Evolutionary conservation across 352 stramenopile species (phyloP).

Genomic region (Globisporangium radiosum): DNA sequence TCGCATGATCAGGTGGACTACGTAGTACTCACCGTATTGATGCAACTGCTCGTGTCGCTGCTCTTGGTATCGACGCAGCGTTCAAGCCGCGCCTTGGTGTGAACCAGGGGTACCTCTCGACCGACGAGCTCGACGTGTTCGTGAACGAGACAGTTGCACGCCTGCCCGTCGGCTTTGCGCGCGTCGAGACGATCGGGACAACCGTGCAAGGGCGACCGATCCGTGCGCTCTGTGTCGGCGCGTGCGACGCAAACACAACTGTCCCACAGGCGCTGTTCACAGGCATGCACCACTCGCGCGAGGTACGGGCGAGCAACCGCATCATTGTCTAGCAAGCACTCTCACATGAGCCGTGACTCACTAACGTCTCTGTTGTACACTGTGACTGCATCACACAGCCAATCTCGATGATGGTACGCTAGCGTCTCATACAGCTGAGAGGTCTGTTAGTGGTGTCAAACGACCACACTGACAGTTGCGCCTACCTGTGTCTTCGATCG

Average conservation of each 20-base stretch:
- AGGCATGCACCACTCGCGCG: conserved; percentile 78
- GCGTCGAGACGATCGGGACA: conserved; percentile 45
- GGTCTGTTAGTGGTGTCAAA: no score
- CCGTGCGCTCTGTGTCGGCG: conserved; percentile 61
- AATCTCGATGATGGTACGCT: conserved; percentile 82
- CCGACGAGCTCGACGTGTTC: conserved; percentile 50
- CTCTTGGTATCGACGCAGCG: conserved; percentile 11
- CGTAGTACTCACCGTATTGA: no score
- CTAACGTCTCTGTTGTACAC: background rate
- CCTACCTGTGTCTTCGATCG: background rate
- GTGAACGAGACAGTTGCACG: conserved; percentile 29
- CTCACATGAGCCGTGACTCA: background rate
- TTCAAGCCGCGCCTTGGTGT: conserved; percentile 49
- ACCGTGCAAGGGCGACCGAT: conserved; percentile 58
- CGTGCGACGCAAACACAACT: conserved; percentile 19
- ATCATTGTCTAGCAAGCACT: background rate
- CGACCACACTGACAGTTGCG: background rate
- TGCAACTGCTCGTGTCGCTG: conserved; percentile 1
- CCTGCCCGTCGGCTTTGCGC: conserved; percentile 36
- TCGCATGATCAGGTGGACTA: no score
- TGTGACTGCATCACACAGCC: conserved; percentile 22
- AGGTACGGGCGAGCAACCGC: conserved; percentile 24
- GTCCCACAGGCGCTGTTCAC: conserved; percentile 69
- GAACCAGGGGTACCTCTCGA: conserved; percentile 56
- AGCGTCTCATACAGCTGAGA: no score